Evolutionary conservation across 1,284 basidiomycete genomes (phyloP).

Genomic region (Ceratobasidium sp.): DNA sequence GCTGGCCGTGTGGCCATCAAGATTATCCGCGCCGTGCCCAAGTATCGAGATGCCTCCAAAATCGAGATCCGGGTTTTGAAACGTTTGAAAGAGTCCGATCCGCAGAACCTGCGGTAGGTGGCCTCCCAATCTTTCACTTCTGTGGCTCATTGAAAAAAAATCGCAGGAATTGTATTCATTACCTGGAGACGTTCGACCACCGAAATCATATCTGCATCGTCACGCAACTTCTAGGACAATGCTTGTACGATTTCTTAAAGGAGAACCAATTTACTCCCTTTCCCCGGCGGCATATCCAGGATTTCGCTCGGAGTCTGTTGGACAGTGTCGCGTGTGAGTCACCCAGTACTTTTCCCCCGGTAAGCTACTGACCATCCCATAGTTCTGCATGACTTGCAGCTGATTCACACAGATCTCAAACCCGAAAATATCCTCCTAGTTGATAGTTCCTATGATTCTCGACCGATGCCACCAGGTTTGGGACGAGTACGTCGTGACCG

Average conservation of each 20-base stretch:
- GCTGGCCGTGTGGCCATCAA: conserved; percentile 89
- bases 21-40: conserved; percentile 95
- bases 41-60: conserved; percentile 98
- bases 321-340: conserved; percentile 91
- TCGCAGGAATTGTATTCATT: conserved; percentile 94
- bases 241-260: conserved; percentile 98
- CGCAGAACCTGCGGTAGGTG: conserved; percentile 84
- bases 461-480: conserved; percentile 33
- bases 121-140: conserved; percentile 40
- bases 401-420: conserved; percentile 98
- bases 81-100: conserved; percentile 89
- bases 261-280: conserved; percentile 98
- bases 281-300: conserved; percentile 94
- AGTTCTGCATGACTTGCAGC: conserved; percentile 90
- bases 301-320: conserved; percentile 90
- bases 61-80: conserved; percentile 97
- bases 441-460: conserved; percentile 55
- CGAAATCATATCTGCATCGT: conserved; percentile 98
- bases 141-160: conserved; percentile 44
- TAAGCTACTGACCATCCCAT: conserved; percentile 41
- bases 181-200: conserved; percentile 94
- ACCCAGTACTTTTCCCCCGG: conserved; percentile 12
- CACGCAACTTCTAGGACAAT: conserved; percentile 95
- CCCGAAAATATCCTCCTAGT: conserved; percentile 98
- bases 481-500: conserved; percentile 40